Base-by-base conservation (phyloP, 116 monocot species). In the Phalaenopsis hybrid region DNA sequence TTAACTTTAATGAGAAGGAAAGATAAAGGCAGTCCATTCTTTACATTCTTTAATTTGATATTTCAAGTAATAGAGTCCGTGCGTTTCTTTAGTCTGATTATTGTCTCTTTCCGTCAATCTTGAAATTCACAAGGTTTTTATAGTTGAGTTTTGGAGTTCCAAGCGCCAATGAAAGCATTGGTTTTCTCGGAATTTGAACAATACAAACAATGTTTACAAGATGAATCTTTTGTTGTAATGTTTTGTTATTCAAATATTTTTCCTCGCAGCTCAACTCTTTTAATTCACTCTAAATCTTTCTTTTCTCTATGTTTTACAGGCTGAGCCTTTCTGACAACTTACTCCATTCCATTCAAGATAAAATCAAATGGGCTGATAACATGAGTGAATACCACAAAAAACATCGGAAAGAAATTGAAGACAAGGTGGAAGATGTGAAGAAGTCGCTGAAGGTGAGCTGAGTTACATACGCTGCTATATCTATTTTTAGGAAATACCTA, bases 321-420 rank as follows among this genome's bases (percentile, higher is more conserved):
- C 80, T 95, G 79, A 79, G 79, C 65, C 93, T 92, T 37, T 98
- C 98, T 51, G 98, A 98, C 57, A 87, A 76, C 77, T 82, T 98
- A 34, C 90, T 98, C 31, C 88, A 88, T 76, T 68, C 88, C 6
- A 98, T 98, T 81, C 93, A 98, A 88, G 98, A 95, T 34, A 98
- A 98, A 85, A 98, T 98, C 76, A 98, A 87, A 80, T 98, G 95
- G 95, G 98, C 98, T 58, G 98, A 98, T 85, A 85, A 76, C 68
- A 98, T 90, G 93, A 92, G 86, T 59, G 95, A 98, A 74, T 89
- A 79, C 25, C 86, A 88, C 84, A 91, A 87, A 82, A 95, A 89
- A 84, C 98, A 98, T 80, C 81, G 84, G 31, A 93, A 98, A 50
- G 98, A 98, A 79, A 80, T 98, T 79, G 93, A 95, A 75, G 98